Evolutionary conservation across 2,329 filamentous ascomycete genomes (phyloP), one percentile per base, ranked within the genome.

Genomic region (Aspergillus ibericus): DNA sequence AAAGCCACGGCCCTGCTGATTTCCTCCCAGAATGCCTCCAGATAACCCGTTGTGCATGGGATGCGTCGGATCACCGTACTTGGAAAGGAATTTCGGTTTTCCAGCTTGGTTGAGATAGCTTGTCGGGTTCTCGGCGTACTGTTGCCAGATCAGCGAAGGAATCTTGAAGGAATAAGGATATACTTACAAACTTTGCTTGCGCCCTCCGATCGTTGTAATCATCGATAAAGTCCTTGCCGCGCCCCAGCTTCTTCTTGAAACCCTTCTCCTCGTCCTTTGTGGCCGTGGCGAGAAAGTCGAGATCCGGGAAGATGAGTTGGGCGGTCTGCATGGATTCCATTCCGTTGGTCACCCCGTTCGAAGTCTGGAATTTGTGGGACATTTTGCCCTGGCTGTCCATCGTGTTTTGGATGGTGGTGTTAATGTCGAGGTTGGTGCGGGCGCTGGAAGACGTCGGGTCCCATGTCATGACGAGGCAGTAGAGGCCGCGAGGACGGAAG

Each of bases 401-500:
- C 1, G 44, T 49, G 6, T 36, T 36, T 13, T 48, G 44, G 12
- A 58, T 20, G 15, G 50, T 53, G 5, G 51, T 34, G 42, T 50
- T 58, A 16, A 53, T n/a, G 7, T 58, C 35, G 29, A 40, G 13
- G 25, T 48, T 55, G 34, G 50, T 44, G 22, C 35, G 46, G 3
- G 53, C 13, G 5, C 25, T 34, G 16, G 16, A 18, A 2, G 50
- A 53, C 27, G 51, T 44, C 1, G 44, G 47, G 18, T 58, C 51
- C 42, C 51, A 58, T 5, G 56, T 54, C 38, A 58, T 53, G 7
- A 58, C 51, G 15, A 58, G 34, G 25, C 56, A 58, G 51, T 40
- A 58, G 5, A 58, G 56, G 3, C 56, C 56, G 12, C 56, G 56
- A 5, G 56, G 56, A 2, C 27, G 51, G 42, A 58, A 58, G 25